Base-by-base conservation (phyloP, 2,329 filamentous ascomycete species). In the Albophoma yamanashiensis region DNA sequence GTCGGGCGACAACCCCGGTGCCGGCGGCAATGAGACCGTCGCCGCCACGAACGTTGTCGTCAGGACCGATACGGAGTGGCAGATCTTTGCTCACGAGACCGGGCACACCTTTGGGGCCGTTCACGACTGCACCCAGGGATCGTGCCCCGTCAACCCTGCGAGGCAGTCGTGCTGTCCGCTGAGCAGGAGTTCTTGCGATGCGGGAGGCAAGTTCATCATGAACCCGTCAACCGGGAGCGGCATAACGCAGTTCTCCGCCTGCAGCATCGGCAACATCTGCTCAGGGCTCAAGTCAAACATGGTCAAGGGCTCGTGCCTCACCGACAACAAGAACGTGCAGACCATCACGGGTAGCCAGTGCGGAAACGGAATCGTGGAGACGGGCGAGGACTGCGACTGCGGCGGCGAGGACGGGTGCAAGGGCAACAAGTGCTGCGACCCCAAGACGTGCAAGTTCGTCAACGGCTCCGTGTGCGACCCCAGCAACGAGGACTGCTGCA, bases 81-180 rank as follows among this genome's bases (percentile, higher is more conserved):
- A 97, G 72, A 89, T 97, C 61, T 91, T 97, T 74, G 93, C 93
- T 38, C 93, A 97, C 71, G 93, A 97, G 74, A 87, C 88, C 3
- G 93, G 92, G 1, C 93, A 97, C 73, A 97, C 92, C 0, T 97
- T 96, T 72, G 93, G 93, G 55, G 94, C 93, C 6, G 91, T 97
- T 12, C 94, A 99, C 74, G 94, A 99, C 74, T 99, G 94, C 74
- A 89, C 85, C 3, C 70, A 78, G 0, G 63, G 74, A n/a, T 82
- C 88, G 2, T 97, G 93, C 70, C 81, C 90, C 61, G 79, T 83
- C 25, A 83, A 84, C 43, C 73, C 73, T 8, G 70, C 72, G 12
- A 74, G 71, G 59, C 80, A 80, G 65, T 75, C 82, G 67, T 99
- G 94, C 73, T 99, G 94, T 67, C 94, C 92, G 0, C 78, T 96